phyloP scores from a whole-genome alignment of 2,329 filamentous ascomycete genomes.

The Aspergillus vadensis region DNA sequence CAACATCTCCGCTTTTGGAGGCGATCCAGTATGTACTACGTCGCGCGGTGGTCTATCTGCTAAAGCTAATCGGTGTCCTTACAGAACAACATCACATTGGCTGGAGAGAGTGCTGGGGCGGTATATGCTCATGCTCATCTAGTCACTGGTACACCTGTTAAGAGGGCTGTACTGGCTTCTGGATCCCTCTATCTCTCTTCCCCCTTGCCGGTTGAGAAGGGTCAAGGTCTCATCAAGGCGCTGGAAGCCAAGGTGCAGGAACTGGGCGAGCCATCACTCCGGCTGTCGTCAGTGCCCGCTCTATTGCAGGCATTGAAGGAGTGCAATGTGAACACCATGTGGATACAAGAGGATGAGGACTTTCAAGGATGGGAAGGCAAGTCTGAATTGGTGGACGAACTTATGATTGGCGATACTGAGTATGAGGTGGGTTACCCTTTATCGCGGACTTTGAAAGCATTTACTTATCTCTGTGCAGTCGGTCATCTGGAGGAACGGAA shows the following conservation, averaged over 20 bases:
- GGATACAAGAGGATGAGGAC: constrained; percentile 43
- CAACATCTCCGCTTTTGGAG: constrained; percentile 45
- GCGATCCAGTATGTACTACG: constrained; percentile 37
- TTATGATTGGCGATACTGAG: constrained; percentile 49
- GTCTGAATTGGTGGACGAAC: constrained; percentile 35
- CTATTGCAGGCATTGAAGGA: constrained; percentile 40
- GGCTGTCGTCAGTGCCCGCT: constrained; percentile 30
- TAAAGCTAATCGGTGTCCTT: not conserved
- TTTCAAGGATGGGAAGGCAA: constrained; percentile 42
- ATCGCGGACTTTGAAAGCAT: too few species aligned
- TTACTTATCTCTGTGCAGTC: constrained; percentile 33
- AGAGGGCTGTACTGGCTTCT: constrained; percentile 44
- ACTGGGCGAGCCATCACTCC: constrained; percentile 31
- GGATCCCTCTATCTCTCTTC: constrained; percentile 49
- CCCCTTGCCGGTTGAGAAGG: constrained; percentile 41
- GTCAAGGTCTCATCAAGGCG: constrained; percentile 32
- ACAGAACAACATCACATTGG: constrained; percentile 45
- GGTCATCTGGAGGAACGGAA: constrained; percentile 49
- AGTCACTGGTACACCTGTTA: constrained; percentile 34
- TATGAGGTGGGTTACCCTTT: constrained; percentile 38
- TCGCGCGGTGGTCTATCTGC: not conserved
- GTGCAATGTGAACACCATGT: constrained; percentile 46
- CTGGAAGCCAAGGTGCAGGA: constrained; percentile 33
- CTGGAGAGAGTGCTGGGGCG: constrained; percentile 52
- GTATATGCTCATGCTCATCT: constrained; percentile 50